Conservation (phyloP, 225 moss, liverwort and hornwort species). For the Antitrichia curtipendula region DNA sequence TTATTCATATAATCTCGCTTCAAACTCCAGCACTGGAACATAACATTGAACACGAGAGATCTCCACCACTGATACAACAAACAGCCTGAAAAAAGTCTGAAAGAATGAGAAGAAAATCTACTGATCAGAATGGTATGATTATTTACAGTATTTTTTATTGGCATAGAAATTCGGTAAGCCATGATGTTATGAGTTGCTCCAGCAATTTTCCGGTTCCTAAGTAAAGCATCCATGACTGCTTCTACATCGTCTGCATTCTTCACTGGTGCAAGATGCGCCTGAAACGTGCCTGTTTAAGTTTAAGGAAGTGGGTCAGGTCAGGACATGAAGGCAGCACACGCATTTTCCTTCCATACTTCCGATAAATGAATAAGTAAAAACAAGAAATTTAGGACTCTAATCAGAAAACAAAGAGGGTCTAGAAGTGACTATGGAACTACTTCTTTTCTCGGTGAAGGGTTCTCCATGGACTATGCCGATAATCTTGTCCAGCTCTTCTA, state of each 20-base stretch:
- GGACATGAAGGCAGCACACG: neutral
- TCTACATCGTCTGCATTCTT: constrained; percentile 49
- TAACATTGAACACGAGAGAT: neutral
- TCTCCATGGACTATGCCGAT: constrained; percentile 48
- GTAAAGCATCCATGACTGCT: constrained; percentile 60
- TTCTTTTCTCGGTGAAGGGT: constrained; percentile 44
- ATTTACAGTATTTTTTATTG: constrained; percentile 29
- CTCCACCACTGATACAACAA: neutral
- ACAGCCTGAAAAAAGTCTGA: neutral
- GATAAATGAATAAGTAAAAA: neutral
- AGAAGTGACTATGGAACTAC: constrained; percentile 3
- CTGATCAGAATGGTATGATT: neutral
- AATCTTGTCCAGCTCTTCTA: constrained; percentile 36
- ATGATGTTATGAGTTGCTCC: constrained; percentile 88
- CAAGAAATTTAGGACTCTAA: neutral
- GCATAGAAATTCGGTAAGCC: constrained; percentile 59
- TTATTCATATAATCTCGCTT: neutral
- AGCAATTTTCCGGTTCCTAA: constrained; percentile 68
- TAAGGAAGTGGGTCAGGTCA: neutral
- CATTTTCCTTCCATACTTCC: neutral
- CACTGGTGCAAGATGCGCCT: constrained; percentile 66
- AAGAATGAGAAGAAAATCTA: neutral
- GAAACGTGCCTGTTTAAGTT: constrained; percentile 33
- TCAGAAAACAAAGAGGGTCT: neutral
- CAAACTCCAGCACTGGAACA: neutral